Conservation (phyloP, 345 rosid species). For the Populus davidiana region DNA sequence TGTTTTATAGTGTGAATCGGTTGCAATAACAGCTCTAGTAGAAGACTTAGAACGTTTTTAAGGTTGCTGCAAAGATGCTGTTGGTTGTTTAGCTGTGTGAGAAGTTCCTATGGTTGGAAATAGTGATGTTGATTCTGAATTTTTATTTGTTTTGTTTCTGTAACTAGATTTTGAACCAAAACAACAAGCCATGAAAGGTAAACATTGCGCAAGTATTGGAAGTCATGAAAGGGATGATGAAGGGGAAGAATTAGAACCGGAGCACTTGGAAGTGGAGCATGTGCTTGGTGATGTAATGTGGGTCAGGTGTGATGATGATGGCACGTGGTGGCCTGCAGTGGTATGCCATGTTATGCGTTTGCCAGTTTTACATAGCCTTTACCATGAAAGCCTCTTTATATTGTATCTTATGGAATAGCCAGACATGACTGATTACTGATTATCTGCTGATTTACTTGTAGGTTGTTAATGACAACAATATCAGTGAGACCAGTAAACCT, state of each 20-base stretch:
- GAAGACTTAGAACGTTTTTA: neutral
- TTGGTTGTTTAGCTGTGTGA: neutral
- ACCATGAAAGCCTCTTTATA: neutral
- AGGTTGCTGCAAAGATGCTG: neutral
- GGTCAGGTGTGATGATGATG: slow-evolving; percentile 33
- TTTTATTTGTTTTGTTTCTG: slow-evolving; percentile 1
- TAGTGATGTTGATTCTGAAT: neutral
- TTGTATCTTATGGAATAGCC: too few species aligned
- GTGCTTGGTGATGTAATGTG: slow-evolving; percentile 43
- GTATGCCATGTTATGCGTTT: slow-evolving; percentile 23
- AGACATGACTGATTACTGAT: neutral
- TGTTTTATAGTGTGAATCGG: neutral
- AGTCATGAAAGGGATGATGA: slow-evolving; percentile 9
- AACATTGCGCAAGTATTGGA: slow-evolving; percentile 12
- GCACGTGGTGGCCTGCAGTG: slow-evolving; percentile 67
- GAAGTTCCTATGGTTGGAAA: neutral
- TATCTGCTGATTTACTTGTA: slow-evolving; percentile 19
- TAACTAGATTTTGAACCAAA: slow-evolving; percentile 10
- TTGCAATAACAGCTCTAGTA: neutral
- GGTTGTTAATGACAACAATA: slow-evolving; percentile 43
- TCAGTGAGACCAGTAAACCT: slow-evolving; percentile 32
- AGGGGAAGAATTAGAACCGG: slow-evolving; percentile 19
- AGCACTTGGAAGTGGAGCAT: slow-evolving; percentile 22
- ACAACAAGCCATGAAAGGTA: slow-evolving; percentile 21
- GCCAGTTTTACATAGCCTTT: neutral